A percentile compares a stretch with the other conserved stretches of the same genome.
Evolutionary conservation across 2,329 filamentous ascomycete genomes (phyloP).

Genomic region (Neopestalotiopsis sp.): DNA sequence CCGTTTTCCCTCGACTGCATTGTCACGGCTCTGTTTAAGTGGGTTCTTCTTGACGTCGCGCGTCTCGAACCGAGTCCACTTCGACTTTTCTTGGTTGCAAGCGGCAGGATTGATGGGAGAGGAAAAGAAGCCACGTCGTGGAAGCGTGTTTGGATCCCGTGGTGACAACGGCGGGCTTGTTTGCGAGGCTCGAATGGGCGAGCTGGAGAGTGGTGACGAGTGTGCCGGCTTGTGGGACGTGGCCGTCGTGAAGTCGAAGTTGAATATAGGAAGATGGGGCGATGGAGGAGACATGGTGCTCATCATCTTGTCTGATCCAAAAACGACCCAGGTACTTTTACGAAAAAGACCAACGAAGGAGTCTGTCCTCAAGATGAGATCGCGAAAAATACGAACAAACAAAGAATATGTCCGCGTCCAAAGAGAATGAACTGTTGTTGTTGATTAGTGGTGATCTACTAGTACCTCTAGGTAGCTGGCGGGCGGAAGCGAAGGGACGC

Average conservation of each 20-base stretch:
- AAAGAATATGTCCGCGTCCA: not conserved
- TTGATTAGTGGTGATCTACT: not conserved
- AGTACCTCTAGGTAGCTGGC: not conserved
- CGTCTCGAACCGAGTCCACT: slow-evolving; percentile 53
- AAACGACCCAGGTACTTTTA: not conserved
- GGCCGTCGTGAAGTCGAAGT: slow-evolving; percentile 43
- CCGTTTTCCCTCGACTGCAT: slow-evolving; percentile 67
- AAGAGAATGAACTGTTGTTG: not conserved
- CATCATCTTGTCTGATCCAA: slow-evolving; percentile 35
- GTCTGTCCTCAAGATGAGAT: not conserved
- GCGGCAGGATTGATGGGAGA: slow-evolving; percentile 37
- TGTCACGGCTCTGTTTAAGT: slow-evolving; percentile 64
- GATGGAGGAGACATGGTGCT: slow-evolving; percentile 38
- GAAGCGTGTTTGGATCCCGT: slow-evolving; percentile 43
- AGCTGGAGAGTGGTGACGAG: slow-evolving; percentile 65
- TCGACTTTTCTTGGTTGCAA: slow-evolving; percentile 24
- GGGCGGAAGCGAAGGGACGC: not conserved
- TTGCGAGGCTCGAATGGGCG: slow-evolving; percentile 60
- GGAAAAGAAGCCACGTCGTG: slow-evolving; percentile 45
- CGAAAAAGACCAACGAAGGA: not conserved
- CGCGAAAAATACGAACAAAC: not conserved
- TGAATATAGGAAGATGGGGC: slow-evolving; percentile 44
- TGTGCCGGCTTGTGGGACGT: slow-evolving; percentile 52
- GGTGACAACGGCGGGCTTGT: slow-evolving; percentile 49
- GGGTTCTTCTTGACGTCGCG: slow-evolving; percentile 68